A percentile compares a stretch with the other conserved stretches of the same genome.
phyloP scores from a whole-genome alignment of 1,284 basidiomycete genomes.

The Phlebopus sp. region DNA sequence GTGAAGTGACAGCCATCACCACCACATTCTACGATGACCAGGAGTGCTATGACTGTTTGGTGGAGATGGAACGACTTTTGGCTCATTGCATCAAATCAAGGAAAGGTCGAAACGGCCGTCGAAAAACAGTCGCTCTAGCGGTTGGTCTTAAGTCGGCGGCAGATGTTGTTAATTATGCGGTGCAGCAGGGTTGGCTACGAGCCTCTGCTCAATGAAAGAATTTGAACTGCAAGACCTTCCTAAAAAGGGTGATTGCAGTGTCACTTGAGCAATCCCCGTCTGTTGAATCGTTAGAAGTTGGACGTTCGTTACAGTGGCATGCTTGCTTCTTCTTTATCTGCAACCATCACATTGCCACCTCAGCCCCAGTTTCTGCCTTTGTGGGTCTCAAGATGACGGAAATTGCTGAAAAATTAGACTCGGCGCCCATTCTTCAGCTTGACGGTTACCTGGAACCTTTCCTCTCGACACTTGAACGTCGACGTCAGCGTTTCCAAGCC shows the following conservation, averaged over 20 bases:
- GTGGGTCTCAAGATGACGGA: slow-evolving; percentile 17
- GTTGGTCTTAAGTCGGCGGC: slow-evolving; percentile 25
- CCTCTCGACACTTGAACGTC: slow-evolving; percentile 66
- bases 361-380: slow-evolving; percentile 5
- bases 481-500: slow-evolving; percentile 69
- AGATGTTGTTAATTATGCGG: slow-evolving; percentile 30
- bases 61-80: slow-evolving; percentile 32
- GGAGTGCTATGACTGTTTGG: slow-evolving; percentile 32
- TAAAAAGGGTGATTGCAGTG: slow-evolving; percentile 8
- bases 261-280: slow-evolving; percentile 6
- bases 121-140: slow-evolving; percentile 21
- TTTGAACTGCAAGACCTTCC: slow-evolving; percentile 11
- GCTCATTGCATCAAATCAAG: slow-evolving; percentile 17
- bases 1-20: slow-evolving; percentile 10
- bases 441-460: slow-evolving; percentile 79
- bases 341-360: slow-evolving; percentile 1
- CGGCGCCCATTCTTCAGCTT: slow-evolving; percentile 53
- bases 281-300: slow-evolving; percentile 8
- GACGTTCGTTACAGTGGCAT: slow-evolving; percentile 6
- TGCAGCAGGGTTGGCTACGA: slow-evolving; percentile 27
- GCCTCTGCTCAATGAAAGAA: neutral
- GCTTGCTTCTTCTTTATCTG: slow-evolving; percentile 9
- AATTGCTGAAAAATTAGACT: slow-evolving; percentile 47
- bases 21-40: slow-evolving; percentile 28
- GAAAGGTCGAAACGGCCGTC: slow-evolving; percentile 21